A percentile compares a stretch with the other conserved stretches of the same genome.
phyloP scores from a whole-genome alignment of 306 rosid species.

The Glycine soja region DNA sequence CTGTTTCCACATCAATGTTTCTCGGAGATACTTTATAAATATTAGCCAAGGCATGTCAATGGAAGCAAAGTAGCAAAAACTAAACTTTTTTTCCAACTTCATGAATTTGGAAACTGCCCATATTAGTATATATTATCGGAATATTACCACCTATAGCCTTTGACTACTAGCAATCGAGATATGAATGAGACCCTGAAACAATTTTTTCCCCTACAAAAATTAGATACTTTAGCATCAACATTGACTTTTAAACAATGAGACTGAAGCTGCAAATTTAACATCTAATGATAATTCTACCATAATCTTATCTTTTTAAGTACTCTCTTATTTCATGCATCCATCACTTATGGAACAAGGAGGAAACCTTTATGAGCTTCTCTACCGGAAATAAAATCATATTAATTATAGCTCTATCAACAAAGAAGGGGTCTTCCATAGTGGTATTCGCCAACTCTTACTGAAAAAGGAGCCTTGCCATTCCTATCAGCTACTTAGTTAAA shows the following conservation, averaged over 20 bases:
- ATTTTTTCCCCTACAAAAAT: no score
- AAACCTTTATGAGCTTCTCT: no score
- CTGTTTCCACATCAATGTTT: background rate
- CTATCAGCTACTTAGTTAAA: background rate
- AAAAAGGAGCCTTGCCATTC: no score
- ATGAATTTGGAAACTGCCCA: no score
- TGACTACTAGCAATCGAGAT: background rate
- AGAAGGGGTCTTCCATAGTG: background rate
- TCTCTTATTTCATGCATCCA: background rate
- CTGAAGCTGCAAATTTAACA: no score
- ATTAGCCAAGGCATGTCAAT: background rate
- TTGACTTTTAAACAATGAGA: background rate
- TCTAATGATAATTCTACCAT: background rate
- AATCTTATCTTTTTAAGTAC: background rate
- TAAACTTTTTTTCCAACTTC: no score
- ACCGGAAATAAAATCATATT: no score
- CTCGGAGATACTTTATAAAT: background rate
- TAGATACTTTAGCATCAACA: background rate
- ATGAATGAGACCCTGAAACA: background rate
- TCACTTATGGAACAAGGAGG: background rate
- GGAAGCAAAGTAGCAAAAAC: no score
- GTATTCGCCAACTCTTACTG: background rate
- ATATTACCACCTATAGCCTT: background rate
- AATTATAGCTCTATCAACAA: background rate
- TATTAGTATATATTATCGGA: no score